Evolutionary conservation across 257 asterid genomes (phyloP).

Genomic region (Voacanga thouarsii): DNA sequence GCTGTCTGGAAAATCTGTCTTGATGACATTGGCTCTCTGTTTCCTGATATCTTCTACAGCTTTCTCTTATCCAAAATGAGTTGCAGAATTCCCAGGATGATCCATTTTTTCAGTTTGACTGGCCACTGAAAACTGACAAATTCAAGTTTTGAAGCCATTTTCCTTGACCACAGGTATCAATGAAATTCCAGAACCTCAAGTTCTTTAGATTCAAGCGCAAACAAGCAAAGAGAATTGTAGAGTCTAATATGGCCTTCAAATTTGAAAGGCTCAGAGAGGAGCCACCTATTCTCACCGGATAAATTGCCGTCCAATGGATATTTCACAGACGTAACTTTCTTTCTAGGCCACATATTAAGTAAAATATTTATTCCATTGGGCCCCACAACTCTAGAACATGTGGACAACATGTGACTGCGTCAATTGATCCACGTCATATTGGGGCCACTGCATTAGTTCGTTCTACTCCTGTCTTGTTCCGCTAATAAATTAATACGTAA

Average conservation of each 20-base stretch:
- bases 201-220: not conserved
- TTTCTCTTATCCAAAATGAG: not conserved
- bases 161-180: constrained; percentile 4
- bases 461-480: not conserved
- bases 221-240: not conserved
- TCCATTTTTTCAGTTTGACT: not conserved
- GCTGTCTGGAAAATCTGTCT: not conserved
- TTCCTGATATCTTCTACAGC: not conserved
- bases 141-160: not conserved
- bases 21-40: not conserved
- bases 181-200: constrained; percentile 9
- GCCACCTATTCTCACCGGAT: constrained; percentile 2
- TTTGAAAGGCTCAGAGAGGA: constrained; percentile 17
- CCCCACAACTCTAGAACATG: not conserved
- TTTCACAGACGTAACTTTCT: not conserved
- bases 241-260: not conserved
- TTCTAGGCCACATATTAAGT: constrained; percentile 9
- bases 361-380: not conserved
- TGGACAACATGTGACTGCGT: not conserved
- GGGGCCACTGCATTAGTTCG: not conserved
- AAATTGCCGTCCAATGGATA: not conserved
- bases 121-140: not conserved
- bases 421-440: not conserved
- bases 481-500: no score
- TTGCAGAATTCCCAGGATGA: not conserved